Conservation (phyloP, 495 filamentous ascomycete species). For the Penicillium egyptiacum region DNA sequence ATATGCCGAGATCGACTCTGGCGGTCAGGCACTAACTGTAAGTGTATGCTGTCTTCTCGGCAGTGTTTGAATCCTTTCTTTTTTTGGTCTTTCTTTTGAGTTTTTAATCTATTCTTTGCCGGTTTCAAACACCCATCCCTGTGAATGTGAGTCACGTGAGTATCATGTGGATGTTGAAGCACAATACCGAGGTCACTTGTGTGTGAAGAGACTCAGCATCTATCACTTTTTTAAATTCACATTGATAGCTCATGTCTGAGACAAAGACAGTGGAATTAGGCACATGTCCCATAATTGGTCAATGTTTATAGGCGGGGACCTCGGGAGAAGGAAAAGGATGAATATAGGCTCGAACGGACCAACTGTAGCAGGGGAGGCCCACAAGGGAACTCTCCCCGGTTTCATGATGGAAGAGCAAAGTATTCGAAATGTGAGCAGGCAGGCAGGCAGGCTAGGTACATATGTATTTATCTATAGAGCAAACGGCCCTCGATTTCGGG, state of each 20-base stretch:
- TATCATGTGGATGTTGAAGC: not conserved
- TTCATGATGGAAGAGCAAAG: conserved; percentile 4
- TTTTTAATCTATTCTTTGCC: not conserved
- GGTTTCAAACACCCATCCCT: conserved; percentile 2
- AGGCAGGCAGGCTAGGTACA: not conserved
- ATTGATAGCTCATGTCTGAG: not conserved
- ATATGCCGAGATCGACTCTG: conserved; percentile 19
- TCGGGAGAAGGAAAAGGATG: conserved; percentile 2
- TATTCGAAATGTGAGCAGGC: not conserved
- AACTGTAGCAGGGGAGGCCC: conserved; percentile 13
- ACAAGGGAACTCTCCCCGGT: conserved; percentile 9
- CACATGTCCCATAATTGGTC: not conserved
- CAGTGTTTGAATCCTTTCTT: not conserved
- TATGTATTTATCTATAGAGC: not conserved
- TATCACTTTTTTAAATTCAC: not conserved
- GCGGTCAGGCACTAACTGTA: conserved; percentile 22
- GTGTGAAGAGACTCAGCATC: not conserved
- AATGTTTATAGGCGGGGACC: not conserved
- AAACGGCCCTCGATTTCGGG: not conserved
- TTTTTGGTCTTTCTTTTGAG: not conserved
- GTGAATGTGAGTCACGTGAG: conserved; percentile 1
- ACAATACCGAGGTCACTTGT: not conserved
- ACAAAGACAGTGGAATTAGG: not conserved
- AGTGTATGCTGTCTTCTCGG: not conserved
- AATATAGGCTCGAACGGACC: conserved; percentile 5